phyloP scores from a whole-genome alignment of 495 filamentous ascomycete genomes.

The Glarea lozoyensis region DNA sequence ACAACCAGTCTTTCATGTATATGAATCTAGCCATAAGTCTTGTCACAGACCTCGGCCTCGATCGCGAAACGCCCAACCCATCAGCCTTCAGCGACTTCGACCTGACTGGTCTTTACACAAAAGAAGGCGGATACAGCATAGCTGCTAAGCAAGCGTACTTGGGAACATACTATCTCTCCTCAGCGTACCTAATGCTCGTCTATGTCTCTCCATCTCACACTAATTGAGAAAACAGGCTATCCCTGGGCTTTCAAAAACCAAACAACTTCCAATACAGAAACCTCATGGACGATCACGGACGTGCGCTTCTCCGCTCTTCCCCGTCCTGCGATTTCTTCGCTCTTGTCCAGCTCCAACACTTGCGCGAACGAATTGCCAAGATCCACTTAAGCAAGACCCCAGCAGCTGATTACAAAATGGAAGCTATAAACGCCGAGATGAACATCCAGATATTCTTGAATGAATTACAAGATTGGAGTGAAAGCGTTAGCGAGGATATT shows the following conservation, averaged over 20 bases:
- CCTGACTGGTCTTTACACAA: constrained; percentile 17
- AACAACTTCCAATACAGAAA: constrained; percentile 24
- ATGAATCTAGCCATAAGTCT: constrained; percentile 19
- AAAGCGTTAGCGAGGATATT: constrained; percentile 10
- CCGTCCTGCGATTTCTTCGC: constrained; percentile 19
- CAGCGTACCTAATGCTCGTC: constrained; percentile 18
- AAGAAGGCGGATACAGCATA: too few species aligned
- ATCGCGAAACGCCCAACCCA: constrained; percentile 18
- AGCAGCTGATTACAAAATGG: not conserved
- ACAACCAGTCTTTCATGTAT: constrained; percentile 24
- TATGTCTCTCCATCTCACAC: not conserved
- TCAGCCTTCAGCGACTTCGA: constrained; percentile 10
- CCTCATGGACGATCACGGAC: constrained; percentile 23
- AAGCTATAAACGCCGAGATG: constrained; percentile 4
- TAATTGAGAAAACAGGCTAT: constrained; percentile 16
- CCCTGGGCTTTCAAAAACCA: constrained; percentile 25
- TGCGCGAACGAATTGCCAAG: constrained; percentile 18
- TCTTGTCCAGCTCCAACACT: constrained; percentile 23
- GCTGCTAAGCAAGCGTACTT: constrained; percentile 27
- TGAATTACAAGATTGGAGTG: constrained; percentile 14
- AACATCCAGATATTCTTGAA: constrained; percentile 15
- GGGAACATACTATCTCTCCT: constrained; percentile 28
- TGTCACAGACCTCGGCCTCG: constrained; percentile 16
- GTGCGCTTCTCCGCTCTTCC: constrained; percentile 10
- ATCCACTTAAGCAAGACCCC: not conserved